Conservation (phyloP, 352 stramenopile species). For the Halophytophthora polymorphica region DNA sequence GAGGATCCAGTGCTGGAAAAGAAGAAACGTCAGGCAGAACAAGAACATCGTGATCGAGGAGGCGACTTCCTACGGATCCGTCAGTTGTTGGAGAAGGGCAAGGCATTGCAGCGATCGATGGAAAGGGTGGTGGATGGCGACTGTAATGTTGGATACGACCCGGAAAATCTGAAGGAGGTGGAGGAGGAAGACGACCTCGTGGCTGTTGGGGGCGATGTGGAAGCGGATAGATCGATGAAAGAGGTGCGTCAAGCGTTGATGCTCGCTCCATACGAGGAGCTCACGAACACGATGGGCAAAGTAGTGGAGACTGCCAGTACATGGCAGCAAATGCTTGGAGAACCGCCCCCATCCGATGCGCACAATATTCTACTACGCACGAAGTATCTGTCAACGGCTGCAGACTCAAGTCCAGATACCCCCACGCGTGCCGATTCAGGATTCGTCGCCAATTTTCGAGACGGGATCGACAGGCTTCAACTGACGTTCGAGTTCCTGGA, state of each 20-base stretch:
- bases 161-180: not conserved
- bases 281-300: not conserved
- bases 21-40: not conserved
- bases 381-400: not conserved
- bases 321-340: not conserved
- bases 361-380: not conserved
- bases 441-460: not conserved
- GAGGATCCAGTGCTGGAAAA: not conserved
- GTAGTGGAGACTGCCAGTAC: not conserved
- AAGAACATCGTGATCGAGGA: not conserved
- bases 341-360: no score
- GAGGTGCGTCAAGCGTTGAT: not conserved
- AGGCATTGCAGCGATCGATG: slow-evolving; percentile 44
- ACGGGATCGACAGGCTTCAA: slow-evolving; percentile 18
- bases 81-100: slow-evolving; percentile 42
- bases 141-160: not conserved
- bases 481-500: slow-evolving; percentile 48
- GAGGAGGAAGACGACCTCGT: not conserved
- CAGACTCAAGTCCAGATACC: not conserved
- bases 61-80: slow-evolving; percentile 17
- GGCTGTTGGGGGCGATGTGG: not conserved
- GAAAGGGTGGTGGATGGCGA: slow-evolving; percentile 26
- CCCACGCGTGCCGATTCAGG: not conserved
- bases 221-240: not conserved
- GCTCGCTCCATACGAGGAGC: not conserved